Evolutionary conservation across 2,329 filamentous ascomycete genomes (phyloP), one percentile per base, ranked within the genome.

Genomic region (Penicillium aurantiogriseum): DNA sequence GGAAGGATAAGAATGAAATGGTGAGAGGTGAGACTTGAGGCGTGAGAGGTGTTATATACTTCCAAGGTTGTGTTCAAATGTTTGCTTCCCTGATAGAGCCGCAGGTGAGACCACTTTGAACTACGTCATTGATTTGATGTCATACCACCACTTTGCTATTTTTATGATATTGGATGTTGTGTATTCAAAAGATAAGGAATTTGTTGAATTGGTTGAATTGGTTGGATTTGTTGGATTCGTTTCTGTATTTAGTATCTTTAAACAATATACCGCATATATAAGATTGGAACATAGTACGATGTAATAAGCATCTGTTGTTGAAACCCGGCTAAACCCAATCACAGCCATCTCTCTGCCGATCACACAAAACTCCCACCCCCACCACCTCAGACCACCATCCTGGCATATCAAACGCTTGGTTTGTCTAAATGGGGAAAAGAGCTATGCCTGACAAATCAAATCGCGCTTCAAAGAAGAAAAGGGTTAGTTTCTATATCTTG

Each of bases 391-490:
- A n/a, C 45, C 29, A 52, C 33, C 19, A 51, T 59, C 38, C 44
- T 29, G 36, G 39, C 19, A 48, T 56, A 56, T 58, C 44, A 50
- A 33, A 36, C 23, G 19, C 31, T 52, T 44, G 25, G 49, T 15
- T 42, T 31, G 7, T 58, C 25, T 40, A 46, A 48, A 59, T 47
- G 51, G 69, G 57, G 29, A 75, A 74, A 60, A 63, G 72, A 67
- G 61, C 61, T 43, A 73, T 74, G 69, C 58, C 71, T 19, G 65
- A 60, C 48, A 55, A 59, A 35, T 60, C 64, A 35, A 59, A 58
- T 48, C 64, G 63, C 44, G n/a, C 19, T 6, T 65, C 66, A 39
- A 74, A 74, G 64, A 71, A 64, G 56, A 67, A 67, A 63, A 75
- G 74, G 69, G 73, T 74, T 42, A 40, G 67, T 55, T 29, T 31